A percentile compares a stretch with the other conserved stretches of the same genome.
phyloP scores from a whole-genome alignment of 1,284 basidiomycete species.

The Acaromyces ingoldii region DNA sequence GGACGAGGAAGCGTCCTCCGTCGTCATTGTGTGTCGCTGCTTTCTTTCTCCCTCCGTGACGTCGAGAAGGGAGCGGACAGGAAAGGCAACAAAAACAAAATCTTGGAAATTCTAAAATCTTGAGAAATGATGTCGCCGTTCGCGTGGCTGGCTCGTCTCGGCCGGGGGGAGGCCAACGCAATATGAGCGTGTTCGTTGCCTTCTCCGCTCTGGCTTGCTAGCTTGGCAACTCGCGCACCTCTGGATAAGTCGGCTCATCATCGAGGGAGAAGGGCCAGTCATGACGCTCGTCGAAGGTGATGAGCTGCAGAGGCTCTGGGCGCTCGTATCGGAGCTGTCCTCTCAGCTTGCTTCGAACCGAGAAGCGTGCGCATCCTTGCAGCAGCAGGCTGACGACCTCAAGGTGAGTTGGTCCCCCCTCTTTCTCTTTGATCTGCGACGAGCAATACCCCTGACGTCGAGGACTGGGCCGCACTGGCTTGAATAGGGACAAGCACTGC shows the following conservation, averaged over 20 bases:
- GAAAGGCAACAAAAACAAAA: too few relatives aligned
- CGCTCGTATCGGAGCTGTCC: constrained; percentile 46
- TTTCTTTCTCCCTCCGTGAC: too few relatives aligned
- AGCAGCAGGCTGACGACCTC: constrained; percentile 68
- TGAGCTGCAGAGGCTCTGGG: constrained; percentile 42
- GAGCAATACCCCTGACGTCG: background rate
- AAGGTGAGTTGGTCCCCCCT: constrained; percentile 74
- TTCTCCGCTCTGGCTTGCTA: too few relatives aligned
- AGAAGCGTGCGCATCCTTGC: constrained; percentile 68
- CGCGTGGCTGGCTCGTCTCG: too few relatives aligned
- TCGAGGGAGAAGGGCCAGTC: background rate
- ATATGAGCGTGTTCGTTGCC: too few relatives aligned
- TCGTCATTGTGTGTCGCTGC: background rate
- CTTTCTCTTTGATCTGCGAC: constrained; percentile 49
- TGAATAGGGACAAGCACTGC: constrained; percentile 61
- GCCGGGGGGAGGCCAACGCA: too few relatives aligned
- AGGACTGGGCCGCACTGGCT: background rate
- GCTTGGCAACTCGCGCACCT: too few relatives aligned
- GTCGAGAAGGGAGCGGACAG: too few relatives aligned
- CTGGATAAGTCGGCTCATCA: too few relatives aligned
- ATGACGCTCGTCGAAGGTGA: constrained; percentile 36
- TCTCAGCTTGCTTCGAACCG: constrained; percentile 77
- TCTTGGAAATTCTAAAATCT: too few relatives aligned
- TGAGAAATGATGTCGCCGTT: too few relatives aligned
- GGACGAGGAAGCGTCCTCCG: background rate